Evolutionary conservation across 2,329 filamentous ascomycete species (phyloP).

Genomic region (Didymella keratinophila): DNA sequence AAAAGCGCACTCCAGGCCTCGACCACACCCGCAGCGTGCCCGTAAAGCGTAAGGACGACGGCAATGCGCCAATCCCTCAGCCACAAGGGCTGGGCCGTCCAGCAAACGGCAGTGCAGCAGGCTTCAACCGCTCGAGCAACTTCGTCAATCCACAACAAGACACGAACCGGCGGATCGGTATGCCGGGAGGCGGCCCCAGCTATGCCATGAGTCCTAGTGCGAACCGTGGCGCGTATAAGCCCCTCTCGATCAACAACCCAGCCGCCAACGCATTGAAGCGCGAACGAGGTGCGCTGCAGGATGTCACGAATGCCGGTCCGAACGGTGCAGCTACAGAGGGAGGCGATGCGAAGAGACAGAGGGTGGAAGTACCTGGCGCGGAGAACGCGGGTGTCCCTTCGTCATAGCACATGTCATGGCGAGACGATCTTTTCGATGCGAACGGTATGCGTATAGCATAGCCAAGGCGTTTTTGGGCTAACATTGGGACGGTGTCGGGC

Average conservation of each 20-base stretch:
- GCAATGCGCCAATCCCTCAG: constrained; percentile 27
- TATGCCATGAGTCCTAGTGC: constrained; percentile 53
- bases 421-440: background rate
- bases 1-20: constrained; percentile 78
- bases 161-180: constrained; percentile 57
- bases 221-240: constrained; percentile 57
- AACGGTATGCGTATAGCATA: background rate
- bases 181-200: constrained; percentile 52
- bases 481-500: constrained; percentile 9
- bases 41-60: constrained; percentile 61
- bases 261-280: constrained; percentile 31
- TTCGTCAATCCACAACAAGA: constrained; percentile 60
- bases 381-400: constrained; percentile 30
- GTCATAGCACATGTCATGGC: constrained; percentile 6
- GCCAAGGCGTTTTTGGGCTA: constrained; percentile 11
- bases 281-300: constrained; percentile 51
- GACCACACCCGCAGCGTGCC: constrained; percentile 82
- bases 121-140: constrained; percentile 43
- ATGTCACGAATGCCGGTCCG: constrained; percentile 56
- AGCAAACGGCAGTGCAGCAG: constrained; percentile 20
- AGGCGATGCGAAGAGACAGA: constrained; percentile 53
- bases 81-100: constrained; percentile 24
- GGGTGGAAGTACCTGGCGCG: constrained; percentile 39
- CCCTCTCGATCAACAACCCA: constrained; percentile 48
- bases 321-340: constrained; percentile 37